phyloP scores from a whole-genome alignment of 495 filamentous ascomycete genomes.

The Stereocaulon alpinum region DNA sequence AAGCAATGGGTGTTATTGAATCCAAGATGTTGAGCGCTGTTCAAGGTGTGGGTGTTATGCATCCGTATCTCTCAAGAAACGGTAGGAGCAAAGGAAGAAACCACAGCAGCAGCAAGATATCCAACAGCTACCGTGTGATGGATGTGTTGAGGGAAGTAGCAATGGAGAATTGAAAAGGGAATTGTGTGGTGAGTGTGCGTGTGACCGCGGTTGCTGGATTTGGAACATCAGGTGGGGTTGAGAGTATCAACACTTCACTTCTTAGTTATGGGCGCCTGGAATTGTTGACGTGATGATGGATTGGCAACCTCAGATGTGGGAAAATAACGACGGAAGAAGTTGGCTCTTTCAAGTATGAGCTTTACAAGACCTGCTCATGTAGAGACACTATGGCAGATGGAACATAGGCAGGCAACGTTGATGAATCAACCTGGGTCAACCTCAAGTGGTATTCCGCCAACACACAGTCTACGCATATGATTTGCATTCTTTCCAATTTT shows the following conservation, averaged over 20 bases:
- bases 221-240: background rate
- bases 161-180: background rate
- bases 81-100: constrained; percentile 2
- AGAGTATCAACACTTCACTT: background rate
- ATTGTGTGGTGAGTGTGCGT: background rate
- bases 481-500: no score
- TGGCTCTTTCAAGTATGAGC: background rate
- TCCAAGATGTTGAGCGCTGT: background rate
- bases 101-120: background rate
- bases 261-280: background rate
- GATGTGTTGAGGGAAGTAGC: background rate
- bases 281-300: background rate
- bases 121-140: background rate
- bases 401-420: background rate
- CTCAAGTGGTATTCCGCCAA: background rate
- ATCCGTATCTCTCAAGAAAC: background rate
- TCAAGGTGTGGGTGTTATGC: background rate
- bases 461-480: background rate
- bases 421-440: background rate
- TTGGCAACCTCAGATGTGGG: background rate
- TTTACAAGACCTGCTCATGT: background rate
- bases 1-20: no score
- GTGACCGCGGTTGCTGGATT: background rate
- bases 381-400: no score
- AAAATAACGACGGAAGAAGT: background rate